These are phyloP conservation scores for Neonectria coccinea DNA, from an alignment of 2,329 filamentous ascomycete genomes.

Conservation along the genomic window DNA sequence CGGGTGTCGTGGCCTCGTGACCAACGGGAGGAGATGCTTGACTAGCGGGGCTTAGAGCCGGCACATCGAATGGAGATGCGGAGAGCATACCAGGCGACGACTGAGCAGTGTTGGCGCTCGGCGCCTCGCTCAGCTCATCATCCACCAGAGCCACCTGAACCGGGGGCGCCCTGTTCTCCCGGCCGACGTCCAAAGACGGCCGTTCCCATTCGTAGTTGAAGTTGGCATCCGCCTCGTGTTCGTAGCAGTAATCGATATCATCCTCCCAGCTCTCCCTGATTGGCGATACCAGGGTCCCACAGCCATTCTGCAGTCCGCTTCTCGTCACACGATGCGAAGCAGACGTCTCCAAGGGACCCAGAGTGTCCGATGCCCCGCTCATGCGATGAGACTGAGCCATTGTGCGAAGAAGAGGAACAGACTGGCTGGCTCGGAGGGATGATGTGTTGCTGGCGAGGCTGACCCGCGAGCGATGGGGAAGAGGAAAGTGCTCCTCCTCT, in stretches of 20 bases:
- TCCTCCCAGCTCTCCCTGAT: conserved; percentile 71
- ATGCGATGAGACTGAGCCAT: conserved; percentile 54
- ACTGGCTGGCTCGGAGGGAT: conserved; percentile 66
- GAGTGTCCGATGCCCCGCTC: conserved; percentile 65
- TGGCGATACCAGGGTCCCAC: conserved; percentile 45
- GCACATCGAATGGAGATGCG: conserved; percentile 54
- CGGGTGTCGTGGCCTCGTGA: conserved; percentile 60
- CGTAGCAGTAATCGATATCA: conserved; percentile 78
- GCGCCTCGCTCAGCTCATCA: conserved; percentile 41
- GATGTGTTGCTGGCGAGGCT: conserved; percentile 62
- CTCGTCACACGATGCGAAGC: conserved; percentile 49
- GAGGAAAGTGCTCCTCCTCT: conserved; percentile 66
- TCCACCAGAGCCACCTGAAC: conserved; percentile 42
- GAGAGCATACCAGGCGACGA: conserved; percentile 47
- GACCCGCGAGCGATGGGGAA: conserved; percentile 53
- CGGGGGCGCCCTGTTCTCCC: conserved; percentile 32
- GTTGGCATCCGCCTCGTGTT: conserved; percentile 74
- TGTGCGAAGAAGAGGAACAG: conserved; percentile 66
- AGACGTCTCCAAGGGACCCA: conserved; percentile 59
- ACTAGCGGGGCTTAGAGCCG: conserved; percentile 63
- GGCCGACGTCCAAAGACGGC: conserved; percentile 61
- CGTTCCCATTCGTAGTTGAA: conserved; percentile 76
- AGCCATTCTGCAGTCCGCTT: conserved; percentile 30
- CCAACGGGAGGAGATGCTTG: conserved; percentile 55
- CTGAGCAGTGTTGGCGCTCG: conserved; percentile 31